Evolutionary conservation across 2,329 filamentous ascomycete genomes (phyloP).

Genomic region (Trichophyton benhamiae): DNA sequence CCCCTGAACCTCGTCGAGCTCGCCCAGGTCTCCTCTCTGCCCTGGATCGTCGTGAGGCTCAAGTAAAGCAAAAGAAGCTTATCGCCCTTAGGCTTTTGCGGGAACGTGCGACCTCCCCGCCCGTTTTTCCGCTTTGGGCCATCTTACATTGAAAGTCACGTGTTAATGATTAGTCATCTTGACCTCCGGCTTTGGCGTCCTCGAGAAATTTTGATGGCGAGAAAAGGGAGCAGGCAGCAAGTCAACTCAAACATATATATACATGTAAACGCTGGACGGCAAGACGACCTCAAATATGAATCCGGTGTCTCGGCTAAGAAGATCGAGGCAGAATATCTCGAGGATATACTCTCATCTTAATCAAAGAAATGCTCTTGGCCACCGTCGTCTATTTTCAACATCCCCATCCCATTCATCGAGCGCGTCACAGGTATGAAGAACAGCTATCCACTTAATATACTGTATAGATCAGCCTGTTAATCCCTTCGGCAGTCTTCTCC

Average conservation of each 20-base stretch:
- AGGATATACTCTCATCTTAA: not conserved
- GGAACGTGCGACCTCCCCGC: constrained; percentile 11
- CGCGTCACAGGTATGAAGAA: not conserved
- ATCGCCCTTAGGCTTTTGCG: constrained; percentile 22
- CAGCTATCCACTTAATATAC: not conserved
- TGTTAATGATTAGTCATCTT: not conserved
- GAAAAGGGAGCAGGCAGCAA: too few species aligned
- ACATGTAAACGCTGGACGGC: not conserved
- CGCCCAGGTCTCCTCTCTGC: not conserved
- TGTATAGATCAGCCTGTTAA: not conserved
- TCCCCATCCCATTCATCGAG: not conserved
- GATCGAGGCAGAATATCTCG: not conserved
- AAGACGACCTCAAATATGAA: not conserved
- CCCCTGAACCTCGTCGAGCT: not conserved
- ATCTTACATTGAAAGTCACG: constrained; percentile 5
- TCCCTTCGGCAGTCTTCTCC: not conserved
- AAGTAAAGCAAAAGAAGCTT: constrained; percentile 20
- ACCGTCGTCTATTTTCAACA: not conserved
- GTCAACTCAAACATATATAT: not conserved
- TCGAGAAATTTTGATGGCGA: not conserved
- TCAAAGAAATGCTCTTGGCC: not conserved
- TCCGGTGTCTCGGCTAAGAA: not conserved
- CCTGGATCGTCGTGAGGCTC: constrained; percentile 3
- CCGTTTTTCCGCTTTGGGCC: constrained; percentile 4
- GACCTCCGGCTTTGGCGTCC: not conserved